These are phyloP conservation scores for Fusarium pininemorale DNA, from an alignment of 2,329 filamentous ascomycete species.

Conservation along the genomic window DNA sequence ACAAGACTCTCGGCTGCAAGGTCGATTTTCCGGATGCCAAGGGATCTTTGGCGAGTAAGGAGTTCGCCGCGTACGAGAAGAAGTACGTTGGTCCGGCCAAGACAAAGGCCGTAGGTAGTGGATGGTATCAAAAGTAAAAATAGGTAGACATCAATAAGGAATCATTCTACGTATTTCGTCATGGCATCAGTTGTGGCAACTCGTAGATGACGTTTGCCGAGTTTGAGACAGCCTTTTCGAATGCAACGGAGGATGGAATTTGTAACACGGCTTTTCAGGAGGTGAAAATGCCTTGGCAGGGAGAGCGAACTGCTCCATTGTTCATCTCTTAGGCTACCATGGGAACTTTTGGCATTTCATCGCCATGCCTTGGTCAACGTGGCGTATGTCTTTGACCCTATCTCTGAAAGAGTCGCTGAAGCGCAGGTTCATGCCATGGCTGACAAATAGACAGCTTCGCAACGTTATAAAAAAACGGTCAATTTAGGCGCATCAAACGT, in stretches of 20 bases:
- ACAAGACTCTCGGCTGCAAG: conserved; percentile 18
- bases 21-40: conserved; percentile 19
- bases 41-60: conserved; percentile 1
- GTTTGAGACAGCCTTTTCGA: too few species aligned
- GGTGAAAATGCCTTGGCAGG: neutral
- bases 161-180: too few species aligned
- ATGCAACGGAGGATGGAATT: neutral
- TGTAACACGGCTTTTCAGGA: neutral
- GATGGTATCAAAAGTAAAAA: conserved; percentile 4
- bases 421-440: neutral
- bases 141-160: neutral
- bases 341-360: neutral
- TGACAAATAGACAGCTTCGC: neutral
- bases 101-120: conserved; percentile 11
- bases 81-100: conserved; percentile 20
- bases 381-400: neutral
- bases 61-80: conserved; percentile 11
- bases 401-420: neutral
- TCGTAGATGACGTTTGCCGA: neutral
- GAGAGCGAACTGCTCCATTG: neutral
- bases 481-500: neutral
- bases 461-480: neutral
- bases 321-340: neutral
- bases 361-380: fast-evolving
- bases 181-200: neutral